A percentile compares a stretch with the other conserved stretches of the same genome.
Conservation (phyloP, 2,329 filamentous ascomycete genomes). For the Curvularia sp. region DNA sequence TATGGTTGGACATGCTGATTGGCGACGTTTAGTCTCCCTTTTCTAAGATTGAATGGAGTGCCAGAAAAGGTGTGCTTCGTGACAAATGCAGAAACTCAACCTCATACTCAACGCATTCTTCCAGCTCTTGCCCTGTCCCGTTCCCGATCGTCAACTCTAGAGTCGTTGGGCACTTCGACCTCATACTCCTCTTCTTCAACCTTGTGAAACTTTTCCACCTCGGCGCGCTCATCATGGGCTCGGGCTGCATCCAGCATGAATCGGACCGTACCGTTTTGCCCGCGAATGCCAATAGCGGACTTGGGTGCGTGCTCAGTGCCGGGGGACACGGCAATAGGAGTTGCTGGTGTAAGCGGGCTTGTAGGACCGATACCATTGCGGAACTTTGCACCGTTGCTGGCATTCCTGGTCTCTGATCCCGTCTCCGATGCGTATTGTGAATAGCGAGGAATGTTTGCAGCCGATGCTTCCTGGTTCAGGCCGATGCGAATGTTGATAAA, state of each 20-base stretch:
- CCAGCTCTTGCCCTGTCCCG: conserved; percentile 26
- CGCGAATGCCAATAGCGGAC: conserved; percentile 48
- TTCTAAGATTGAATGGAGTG: not conserved
- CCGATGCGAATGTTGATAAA: conserved; percentile 88
- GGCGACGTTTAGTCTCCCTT: conserved; percentile 4
- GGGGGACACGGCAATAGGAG: conserved; percentile 54
- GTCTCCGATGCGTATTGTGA: conserved; percentile 52
- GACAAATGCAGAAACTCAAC: conserved; percentile 22
- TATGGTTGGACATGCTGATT: not conserved
- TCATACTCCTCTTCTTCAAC: conserved; percentile 81
- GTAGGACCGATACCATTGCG: conserved; percentile 47
- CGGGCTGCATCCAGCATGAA: conserved; percentile 86
- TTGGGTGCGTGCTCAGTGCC: conserved; percentile 42
- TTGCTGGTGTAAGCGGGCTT: conserved; percentile 52
- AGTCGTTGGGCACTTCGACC: conserved; percentile 63
- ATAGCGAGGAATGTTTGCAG: conserved; percentile 67
- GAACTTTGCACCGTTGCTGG: conserved; percentile 35
- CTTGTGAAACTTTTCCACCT: conserved; percentile 72
- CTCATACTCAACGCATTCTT: conserved; percentile 42
- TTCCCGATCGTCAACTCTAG: conserved; percentile 27
- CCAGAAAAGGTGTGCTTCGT: conserved; percentile 5
- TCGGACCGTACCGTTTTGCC: conserved; percentile 76
- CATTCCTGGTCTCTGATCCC: conserved; percentile 25
- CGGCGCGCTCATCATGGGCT: conserved; percentile 73
- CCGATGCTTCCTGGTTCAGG: conserved; percentile 81